Evolutionary conservation across 495 filamentous ascomycete species (phyloP).

Genomic region (Hypoxylon fragiforme): DNA sequence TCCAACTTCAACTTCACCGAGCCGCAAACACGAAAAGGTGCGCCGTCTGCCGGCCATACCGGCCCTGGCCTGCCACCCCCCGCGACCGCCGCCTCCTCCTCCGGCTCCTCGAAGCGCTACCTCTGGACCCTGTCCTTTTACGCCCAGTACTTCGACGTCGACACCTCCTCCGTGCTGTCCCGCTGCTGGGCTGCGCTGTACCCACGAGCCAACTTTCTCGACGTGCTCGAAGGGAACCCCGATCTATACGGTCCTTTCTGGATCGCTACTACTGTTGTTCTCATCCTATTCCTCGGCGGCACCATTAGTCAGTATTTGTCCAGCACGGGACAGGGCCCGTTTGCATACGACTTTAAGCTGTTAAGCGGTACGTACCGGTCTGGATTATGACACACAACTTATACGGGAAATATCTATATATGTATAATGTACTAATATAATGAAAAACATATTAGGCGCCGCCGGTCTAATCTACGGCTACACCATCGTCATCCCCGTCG

Average conservation of each 20-base stretch:
- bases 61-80: constrained; percentile 66
- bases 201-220: constrained; percentile 90
- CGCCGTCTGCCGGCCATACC: constrained; percentile 12
- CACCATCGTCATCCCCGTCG: constrained; percentile 79
- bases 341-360: constrained; percentile 85
- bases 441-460: constrained; percentile 57
- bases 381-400: no score
- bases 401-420: no score
- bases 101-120: constrained; percentile 71
- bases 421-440: constrained; percentile 5
- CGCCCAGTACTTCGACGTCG: constrained; percentile 96
- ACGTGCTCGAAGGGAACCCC: constrained; percentile 94
- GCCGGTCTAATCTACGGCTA: constrained; percentile 94
- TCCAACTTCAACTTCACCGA: constrained; percentile 62
- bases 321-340: constrained; percentile 42
- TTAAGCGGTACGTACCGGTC: constrained; percentile 62
- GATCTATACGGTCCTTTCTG: constrained; percentile 95
- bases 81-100: constrained; percentile 51
- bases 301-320: constrained; percentile 90
- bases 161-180: constrained; percentile 81
- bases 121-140: constrained; percentile 95
- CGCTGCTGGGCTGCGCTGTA: constrained; percentile 84
- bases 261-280: constrained; percentile 96
- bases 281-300: constrained; percentile 92
- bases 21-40: constrained; percentile 61